Base-by-base conservation (phyloP, 495 filamentous ascomycete genomes). In the Penicillium odoratum region DNA sequence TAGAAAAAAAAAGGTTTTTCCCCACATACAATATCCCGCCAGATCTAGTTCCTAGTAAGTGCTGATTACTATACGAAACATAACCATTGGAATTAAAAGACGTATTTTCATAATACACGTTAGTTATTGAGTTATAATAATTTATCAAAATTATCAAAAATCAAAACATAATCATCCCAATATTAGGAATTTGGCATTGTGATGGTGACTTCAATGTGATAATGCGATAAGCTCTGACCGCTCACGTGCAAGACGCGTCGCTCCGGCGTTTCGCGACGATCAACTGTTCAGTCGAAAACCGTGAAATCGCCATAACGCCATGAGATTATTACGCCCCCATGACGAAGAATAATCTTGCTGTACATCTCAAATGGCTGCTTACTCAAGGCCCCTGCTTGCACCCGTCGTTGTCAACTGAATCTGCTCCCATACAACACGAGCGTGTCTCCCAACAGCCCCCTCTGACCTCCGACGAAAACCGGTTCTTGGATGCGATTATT, bases 291-390 rank as follows among this genome's bases (percentile, higher is more conserved):
- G 29, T 40, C 18, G 10, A 28, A 25, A 56, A 31, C 16, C 57
- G 29, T 55, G 46, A 65, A 45, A 26, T 55, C 54, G 46, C 46
- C 44, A 47, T 15, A 61, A 48, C 61, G 65, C 57, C 61, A 77
- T 77, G 74, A 65, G 54, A 55, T 63, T 31, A 59, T 57, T 25
- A 71, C 64, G 63, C 51, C 75, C 65, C 71, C 73, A 83, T 83
- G 80, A 82, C 80, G 68, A 81, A 69, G 63, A 72, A 78, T 66
- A 83, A 83, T 63, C 62, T 83, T 45, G 62, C 66, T 26, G 52
- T 63, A 58, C 78, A 83, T 63, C 71, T 83, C 42, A 72, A 74
- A 73, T 82, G 80, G 79, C 75, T 83, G 44, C 57, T 82, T 53
- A 66, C 70, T 30, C 74, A 71, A 72, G 73, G 73, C 52, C 65